Evolutionary conservation across 1,284 basidiomycete species (phyloP).

Genomic region (Hypsizygus ulmarius): DNA sequence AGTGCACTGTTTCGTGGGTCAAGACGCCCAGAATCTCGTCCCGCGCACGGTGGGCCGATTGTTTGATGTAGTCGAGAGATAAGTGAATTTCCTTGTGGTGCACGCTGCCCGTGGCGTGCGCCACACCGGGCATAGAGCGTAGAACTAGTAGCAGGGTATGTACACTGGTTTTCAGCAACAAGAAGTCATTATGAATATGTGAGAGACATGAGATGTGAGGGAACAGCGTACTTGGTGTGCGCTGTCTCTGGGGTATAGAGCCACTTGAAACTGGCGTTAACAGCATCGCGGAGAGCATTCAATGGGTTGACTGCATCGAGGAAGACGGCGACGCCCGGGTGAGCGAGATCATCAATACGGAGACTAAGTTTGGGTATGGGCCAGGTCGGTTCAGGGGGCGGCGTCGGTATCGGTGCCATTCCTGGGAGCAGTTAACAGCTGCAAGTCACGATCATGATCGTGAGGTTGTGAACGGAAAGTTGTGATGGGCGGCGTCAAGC

Average conservation of each 20-base stretch:
- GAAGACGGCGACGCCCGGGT: conserved; percentile 58
- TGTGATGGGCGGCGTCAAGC: too few species aligned
- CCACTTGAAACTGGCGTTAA: conserved; percentile 52
- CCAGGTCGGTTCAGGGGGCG: conserved; percentile 40
- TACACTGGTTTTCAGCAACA: conserved; percentile 40
- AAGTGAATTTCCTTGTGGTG: conserved; percentile 70
- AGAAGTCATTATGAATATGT: neutral
- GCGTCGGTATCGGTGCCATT: conserved; percentile 24
- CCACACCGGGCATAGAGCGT: conserved; percentile 63
- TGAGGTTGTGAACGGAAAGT: neutral
- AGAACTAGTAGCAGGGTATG: conserved; percentile 53
- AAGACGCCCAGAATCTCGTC: conserved; percentile 68
- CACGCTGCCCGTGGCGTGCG: conserved; percentile 55
- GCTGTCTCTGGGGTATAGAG: conserved; percentile 58
- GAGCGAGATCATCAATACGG: conserved; percentile 55
- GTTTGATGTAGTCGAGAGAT: conserved; percentile 58
- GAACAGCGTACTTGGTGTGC: conserved; percentile 58
- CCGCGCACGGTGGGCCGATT: conserved; percentile 41
- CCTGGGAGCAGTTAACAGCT: neutral
- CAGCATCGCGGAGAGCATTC: conserved; percentile 47
- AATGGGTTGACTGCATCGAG: conserved; percentile 49
- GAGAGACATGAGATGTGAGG: neutral
- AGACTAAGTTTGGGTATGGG: conserved; percentile 56
- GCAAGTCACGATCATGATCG: neutral
- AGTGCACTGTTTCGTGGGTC: conserved; percentile 63